Evolutionary conservation across 2,329 filamentous ascomycete genomes (phyloP), one percentile per base, ranked within the genome.

Genomic region (Nemania serpens): DNA sequence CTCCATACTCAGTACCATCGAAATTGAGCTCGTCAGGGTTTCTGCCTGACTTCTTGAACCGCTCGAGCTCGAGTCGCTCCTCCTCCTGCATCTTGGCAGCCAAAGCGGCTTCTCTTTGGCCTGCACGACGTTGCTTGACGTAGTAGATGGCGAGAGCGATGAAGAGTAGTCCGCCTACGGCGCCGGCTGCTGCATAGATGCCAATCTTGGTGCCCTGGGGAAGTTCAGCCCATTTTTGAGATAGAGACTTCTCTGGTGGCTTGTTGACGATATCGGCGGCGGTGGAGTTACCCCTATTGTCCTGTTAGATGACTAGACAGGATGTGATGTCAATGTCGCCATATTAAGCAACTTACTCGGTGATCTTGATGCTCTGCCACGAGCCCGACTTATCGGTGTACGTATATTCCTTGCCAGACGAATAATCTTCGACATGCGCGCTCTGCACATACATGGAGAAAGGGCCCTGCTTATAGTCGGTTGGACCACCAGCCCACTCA

Each of bases 401-500:
- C 47, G 81, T 75, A 72, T 93, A 93, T 68, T 85, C 83, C 67
- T 85, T 85, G 48, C 86, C 85, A 51, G 80, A 83, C 70, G 83
- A 84, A 76, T 84, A 85, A 67, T 88, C 85, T 55, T 86, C 77
- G 2, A 86, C 73, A 17, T 71, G 72, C 12, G 79, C 79, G 33
- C 81, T 85, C 79, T 90, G 84, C 66, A 94, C 83, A 62, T 84
- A 86, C 90, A 93, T 93, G 68, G 82, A 87, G 78, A 85, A 94
- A 0, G 91, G 91, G 0, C 80, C 88, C 25, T 84, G 70, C 51
- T 74, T 72, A 74, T 88, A 93, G 73, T 92, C 81, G 43, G 89
- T 91, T 54, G 78, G 70, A 60, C 89, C 89, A 56, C 88, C 88
- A 59, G 89, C 89, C 89, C 89, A 91, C 58, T 86, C 78, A 53